Evolutionary conservation across 1,139 yeast genomes (phyloP).

Genomic region (Scheffersomyces titani): DNA sequence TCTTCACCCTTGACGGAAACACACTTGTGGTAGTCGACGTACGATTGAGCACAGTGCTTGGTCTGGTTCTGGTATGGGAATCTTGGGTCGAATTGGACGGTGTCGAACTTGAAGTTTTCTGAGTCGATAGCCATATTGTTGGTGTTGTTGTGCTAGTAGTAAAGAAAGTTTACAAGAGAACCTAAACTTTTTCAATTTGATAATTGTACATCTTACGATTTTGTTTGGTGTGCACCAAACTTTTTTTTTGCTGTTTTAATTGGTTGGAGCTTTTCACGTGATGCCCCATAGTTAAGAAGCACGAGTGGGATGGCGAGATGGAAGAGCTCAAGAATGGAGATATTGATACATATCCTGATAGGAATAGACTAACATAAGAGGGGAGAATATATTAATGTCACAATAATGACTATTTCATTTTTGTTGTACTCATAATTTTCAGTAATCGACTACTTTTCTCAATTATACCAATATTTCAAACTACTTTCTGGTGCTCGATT

Average conservation of each 20-base stretch:
- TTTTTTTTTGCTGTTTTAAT: conserved; percentile 7
- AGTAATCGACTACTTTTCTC: neutral
- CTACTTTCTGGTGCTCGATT: neutral
- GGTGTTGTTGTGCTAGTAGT: conserved; percentile 1
- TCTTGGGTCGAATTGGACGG: conserved; percentile 89
- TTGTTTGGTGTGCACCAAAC: conserved; percentile 1
- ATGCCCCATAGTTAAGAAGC: conserved; percentile 1
- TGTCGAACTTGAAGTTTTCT: conserved; percentile 59
- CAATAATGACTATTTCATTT: neutral
- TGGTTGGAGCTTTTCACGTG: conserved; percentile 1
- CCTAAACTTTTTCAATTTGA: neutral
- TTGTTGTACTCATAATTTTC: neutral
- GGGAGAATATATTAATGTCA: neutral
- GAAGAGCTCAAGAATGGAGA: neutral
- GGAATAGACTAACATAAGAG: neutral
- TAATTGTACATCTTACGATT: conserved; percentile 13
- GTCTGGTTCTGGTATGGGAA: conserved; percentile 98
- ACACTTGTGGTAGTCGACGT: conserved; percentile 98
- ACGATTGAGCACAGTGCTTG: conserved; percentile 97
- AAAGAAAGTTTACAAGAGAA: conserved; percentile 1
- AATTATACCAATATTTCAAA: neutral
- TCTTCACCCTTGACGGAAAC: conserved; percentile 96
- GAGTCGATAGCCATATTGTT: conserved; percentile 45
- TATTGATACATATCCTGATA: neutral
- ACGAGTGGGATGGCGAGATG: conserved; percentile 1